Conservation (phyloP, 495 filamentous ascomycete genomes). For the Penicillium desertorum region DNA sequence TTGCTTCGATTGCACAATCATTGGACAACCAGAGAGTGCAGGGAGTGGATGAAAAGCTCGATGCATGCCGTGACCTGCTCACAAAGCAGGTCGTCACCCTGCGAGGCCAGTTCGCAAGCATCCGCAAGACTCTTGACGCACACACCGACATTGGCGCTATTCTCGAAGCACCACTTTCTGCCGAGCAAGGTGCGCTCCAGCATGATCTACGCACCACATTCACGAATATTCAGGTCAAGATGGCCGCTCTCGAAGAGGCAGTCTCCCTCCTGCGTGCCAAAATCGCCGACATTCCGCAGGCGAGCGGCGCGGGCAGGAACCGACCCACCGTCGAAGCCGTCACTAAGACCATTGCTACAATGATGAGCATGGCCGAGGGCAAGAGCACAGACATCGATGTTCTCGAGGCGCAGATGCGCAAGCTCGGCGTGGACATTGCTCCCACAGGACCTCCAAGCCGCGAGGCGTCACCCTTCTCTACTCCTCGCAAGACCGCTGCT, state of each 20-base stretch:
- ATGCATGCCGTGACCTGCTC: slow-evolving; percentile 58
- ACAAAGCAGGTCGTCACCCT: slow-evolving; percentile 64
- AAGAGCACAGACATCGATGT: slow-evolving; percentile 86
- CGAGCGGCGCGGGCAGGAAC: slow-evolving; percentile 41
- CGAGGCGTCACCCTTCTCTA: slow-evolving; percentile 62
- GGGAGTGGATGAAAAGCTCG: slow-evolving; percentile 61
- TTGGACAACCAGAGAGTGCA: slow-evolving; percentile 65
- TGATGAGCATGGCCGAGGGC: slow-evolving; percentile 88
- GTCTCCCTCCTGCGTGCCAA: slow-evolving; percentile 80
- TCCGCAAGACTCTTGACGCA: slow-evolving; percentile 67
- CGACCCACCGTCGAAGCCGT: slow-evolving; percentile 91
- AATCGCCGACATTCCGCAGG: slow-evolving; percentile 55
- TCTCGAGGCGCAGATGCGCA: slow-evolving; percentile 79
- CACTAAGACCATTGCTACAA: slow-evolving; percentile 82
- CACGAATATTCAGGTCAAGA: slow-evolving; percentile 64
- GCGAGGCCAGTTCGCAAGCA: slow-evolving; percentile 66
- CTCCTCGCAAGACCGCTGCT: slow-evolving; percentile 46
- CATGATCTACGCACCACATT: slow-evolving; percentile 74
- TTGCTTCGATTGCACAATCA: slow-evolving; percentile 54
- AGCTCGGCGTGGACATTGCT: slow-evolving; percentile 58
- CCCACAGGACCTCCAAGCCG: slow-evolving; percentile 47
- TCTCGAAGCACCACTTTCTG: slow-evolving; percentile 69
- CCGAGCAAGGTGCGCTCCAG: slow-evolving; percentile 79
- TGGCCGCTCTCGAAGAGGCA: slow-evolving; percentile 76
- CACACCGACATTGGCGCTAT: slow-evolving; percentile 63